Evolutionary conservation across 1,139 yeast species (phyloP), one percentile per base, ranked within the genome.

Genomic region (Diutina catenulata): DNA sequence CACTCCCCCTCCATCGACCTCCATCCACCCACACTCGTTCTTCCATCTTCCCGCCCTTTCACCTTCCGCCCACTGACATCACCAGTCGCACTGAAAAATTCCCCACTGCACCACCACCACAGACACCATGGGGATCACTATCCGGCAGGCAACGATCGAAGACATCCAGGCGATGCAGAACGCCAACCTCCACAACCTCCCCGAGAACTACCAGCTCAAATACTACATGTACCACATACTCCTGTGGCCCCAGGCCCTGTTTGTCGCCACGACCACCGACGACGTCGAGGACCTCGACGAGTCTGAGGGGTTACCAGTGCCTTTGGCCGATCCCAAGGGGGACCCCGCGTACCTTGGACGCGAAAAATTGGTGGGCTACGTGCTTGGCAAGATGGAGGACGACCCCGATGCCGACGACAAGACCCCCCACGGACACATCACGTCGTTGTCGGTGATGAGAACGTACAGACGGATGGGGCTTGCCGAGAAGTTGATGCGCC

Each of bases 191-290:
- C 84, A 82, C 48, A 91, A 91, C 52, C 67, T 91, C 47, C 98
- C 99, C 4, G 99, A 91, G 57, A 91, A 91, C 60, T 91, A 91
- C 55, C 81, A 82, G 47, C 65, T 88, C 59, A 88, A 88, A 59
- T 91, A 88, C 59, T 91, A 88, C 58, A 73, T 93, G 71, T 91
- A 91, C 57, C 99, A 91, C 57, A 73, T 87, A 15, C 64, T 88
- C 41, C 80, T 96, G 32, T 91, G 98, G 98, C 98, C 99, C 2
- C 95, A 91, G 56, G 94, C 94, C 6, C 84, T 95, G 38, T 91
- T 80, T 62, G 98, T 91, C 26, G 98, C 98, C 19, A 80, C 93
- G 1, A 83, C 93, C 1, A 76, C 60, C 49, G 71, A 66, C 40
- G 60, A 57, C 37, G 49, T 52, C 18, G 49, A 43, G 8, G 48